Evolutionary conservation across 768 basidiomycete genomes (phyloP), one percentile per base, ranked within the genome.

Genomic region (Auricularia heimuer): DNA sequence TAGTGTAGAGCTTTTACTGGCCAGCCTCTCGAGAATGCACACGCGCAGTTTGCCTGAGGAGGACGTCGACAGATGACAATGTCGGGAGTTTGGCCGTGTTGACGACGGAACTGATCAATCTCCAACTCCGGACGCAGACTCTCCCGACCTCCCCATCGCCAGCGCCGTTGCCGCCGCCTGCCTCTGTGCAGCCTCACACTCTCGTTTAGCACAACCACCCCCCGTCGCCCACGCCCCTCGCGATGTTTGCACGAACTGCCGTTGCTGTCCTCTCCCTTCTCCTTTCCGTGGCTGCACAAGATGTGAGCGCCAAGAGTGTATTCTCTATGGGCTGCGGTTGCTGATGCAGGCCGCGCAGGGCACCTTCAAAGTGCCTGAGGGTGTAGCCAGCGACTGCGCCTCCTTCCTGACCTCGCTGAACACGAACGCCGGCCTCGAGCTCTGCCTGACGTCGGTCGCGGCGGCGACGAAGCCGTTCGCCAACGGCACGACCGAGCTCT

Each of bases 401-500:
- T 65, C 71, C 3, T 96, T 85, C 80, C 80, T 94, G 68, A 75
- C 65, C 3, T 66, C 70, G 11, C 80, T 98, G 65, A 85, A 98
- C 79, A 72, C 68, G 54, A 82, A 96, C 76, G 21, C 78, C 2
- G 71, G 65, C 60, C 75, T 98, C 64, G 66, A 76, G 1, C 69
- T 80, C 11, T 97, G 94, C 82, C 83, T 90, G 24, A 70, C 70
- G 0, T 72, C 86, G 11, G 76, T 97, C 71, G 81, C 85, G 72
- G 62, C 65, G 58, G 76, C 80, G 67, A 45, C 72, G 0, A 62
- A 71, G 54, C 70, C 79, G 67, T 69, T 80, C 65, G 70, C 75
- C 67, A 73, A 77, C 29, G 84, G 88, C 10, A 84, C 89, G 35
- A 68, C 81, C 24, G 73, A 51, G 18, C 47, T 51, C 47, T 51